Base-by-base conservation (phyloP, 208 protist genomes). In the Trypanosoma brucei region DNA sequence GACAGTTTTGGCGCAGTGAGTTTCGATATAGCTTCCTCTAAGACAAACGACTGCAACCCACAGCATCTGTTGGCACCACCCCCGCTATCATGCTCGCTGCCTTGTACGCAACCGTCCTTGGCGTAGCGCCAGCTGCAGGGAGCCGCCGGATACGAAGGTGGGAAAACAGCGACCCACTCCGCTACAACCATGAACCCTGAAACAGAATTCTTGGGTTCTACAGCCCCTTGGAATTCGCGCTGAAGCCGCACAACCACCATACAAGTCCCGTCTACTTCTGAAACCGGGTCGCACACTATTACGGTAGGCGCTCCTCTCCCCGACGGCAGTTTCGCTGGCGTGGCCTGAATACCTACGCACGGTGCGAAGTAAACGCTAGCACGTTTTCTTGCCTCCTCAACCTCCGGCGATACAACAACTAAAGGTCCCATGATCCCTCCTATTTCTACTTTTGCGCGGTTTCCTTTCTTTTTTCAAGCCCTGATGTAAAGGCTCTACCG, bases 81-180 rank as follows among this genome's bases (percentile, higher is more conserved):
- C n/a, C 39, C 35, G 37, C 8, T 2, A 37, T 39, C 50, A 53
- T 34, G 57, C 5, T 54, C n/a, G 11, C 6, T 11, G 39, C 34
- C n/a, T 36, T 33, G 66, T 62, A 13, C 53, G 38, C 44, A 63
- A 62, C 31, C 65, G 53, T 42, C 61, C 49, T 77, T 65, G 30
- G 59, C 65, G 52, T 79, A 50, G 34, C 67, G 68, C 82, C 82
- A 88, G 53, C 62, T 38, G 40, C 78, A 85, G 37, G 75, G 70
- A 51, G 76, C 68, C 46, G 48, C 59, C 8, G 78, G 82, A 60
- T 88, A 88, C 22, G 60, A 56, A 1, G 65, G 56, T 2, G 63
- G 51, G 58, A 84, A 88, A 33, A 67, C 33, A 30, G 78, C 76
- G 42, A 83, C 68, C 58, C 65, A 75, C 8, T 60, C 62, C 5